These are phyloP conservation scores for Nannochloris sp. DNA, from an alignment of 139 green algal species.

Conservation along the genomic window DNA sequence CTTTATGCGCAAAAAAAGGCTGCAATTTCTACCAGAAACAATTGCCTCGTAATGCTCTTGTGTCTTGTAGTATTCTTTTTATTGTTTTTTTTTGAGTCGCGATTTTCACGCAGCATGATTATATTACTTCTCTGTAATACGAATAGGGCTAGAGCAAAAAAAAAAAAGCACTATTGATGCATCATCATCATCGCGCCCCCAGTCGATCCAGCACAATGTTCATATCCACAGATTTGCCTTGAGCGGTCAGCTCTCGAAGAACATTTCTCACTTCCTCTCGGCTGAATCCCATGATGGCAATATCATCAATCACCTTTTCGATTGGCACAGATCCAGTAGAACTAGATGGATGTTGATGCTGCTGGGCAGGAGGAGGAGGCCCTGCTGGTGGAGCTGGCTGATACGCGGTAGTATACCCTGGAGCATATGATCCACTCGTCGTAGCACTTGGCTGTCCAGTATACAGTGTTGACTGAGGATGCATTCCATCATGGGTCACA, in stretches of 20 bases:
- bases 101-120: too few relatives aligned
- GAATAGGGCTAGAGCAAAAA: too few relatives aligned
- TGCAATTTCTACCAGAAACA: background rate
- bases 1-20: background rate
- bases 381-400: background rate
- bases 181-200: conserved; percentile 11
- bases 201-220: conserved; percentile 64
- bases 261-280: conserved; percentile 43
- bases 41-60: background rate
- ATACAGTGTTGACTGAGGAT: too few relatives aligned
- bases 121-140: background rate
- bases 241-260: conserved; percentile 43
- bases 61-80: too few relatives aligned
- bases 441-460: too few relatives aligned
- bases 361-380: background rate
- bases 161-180: background rate
- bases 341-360: background rate
- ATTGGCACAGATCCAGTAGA: conserved; percentile 34
- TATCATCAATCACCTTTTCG: conserved; percentile 62
- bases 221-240: conserved; percentile 59
- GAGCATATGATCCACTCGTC: too few relatives aligned
- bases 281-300: conserved; percentile 68
- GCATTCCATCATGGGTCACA: too few relatives aligned
- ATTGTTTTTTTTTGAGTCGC: background rate
- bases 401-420: too few relatives aligned